Evolutionary conservation across 345 rosid species (phyloP), one percentile per base, ranked within the genome.

Genomic region (Gynandropsis gynandra): DNA sequence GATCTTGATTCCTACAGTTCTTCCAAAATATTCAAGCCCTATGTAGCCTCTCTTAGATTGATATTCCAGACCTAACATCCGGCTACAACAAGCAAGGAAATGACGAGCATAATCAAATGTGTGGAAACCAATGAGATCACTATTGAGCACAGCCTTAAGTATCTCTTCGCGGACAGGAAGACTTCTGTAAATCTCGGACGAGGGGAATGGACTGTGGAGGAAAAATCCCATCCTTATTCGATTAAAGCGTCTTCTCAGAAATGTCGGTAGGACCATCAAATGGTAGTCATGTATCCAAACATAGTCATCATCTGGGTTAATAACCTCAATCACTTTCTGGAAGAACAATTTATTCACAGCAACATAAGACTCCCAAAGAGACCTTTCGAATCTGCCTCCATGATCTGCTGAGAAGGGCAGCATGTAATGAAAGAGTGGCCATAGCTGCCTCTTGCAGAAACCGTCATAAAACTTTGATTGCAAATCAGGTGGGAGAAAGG

Each of bases 71-170:
- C 72, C 72, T 59, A 68, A 34, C 72, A 68, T 62, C 51, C 72
- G 68, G 21, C 72, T 68, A 41, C 72, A 68, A 59, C 72, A 68
- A 39, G 72, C 56, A 33, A 68, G 72, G 56, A 68, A 68, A 24
- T 68, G 72, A 31, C 98, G 74, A n/a, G 98, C 98, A 69, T 90
- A 90, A 67, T 90, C 98, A 37, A 84, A 90, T 8, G 98, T 68
- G 56, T 68, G 72, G 59, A 68, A 68, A 31, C 72, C 72, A 32
- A 68, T 68, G 14, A 68, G 72, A 50, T 68, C 68, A 18, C 63
- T 62, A 63, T 62, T 68, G n/a, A 68, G 64, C 46, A 68, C 18
- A 9, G 72, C 72, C 60, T 68, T 68, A 17, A 68, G 72, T 8
- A 68, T 68, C 59, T 68, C 72, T 44, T 62, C 72, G 5, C 72